Evolutionary conservation across 1,284 basidiomycete species (phyloP).

Genomic region (Moesziomyces antarcticus): DNA sequence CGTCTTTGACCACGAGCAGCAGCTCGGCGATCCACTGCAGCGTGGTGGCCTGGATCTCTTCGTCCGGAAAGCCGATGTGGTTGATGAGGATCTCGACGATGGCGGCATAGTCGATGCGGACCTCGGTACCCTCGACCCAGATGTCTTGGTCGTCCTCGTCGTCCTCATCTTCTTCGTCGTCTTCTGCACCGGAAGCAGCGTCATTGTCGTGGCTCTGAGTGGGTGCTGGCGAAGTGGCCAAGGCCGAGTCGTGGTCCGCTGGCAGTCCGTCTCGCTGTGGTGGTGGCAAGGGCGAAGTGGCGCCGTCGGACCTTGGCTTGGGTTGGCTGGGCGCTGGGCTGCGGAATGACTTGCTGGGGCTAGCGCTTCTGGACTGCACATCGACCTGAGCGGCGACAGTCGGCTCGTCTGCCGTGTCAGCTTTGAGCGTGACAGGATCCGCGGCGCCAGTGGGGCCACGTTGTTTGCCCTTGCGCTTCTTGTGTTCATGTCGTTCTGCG

Average conservation of each 20-base stretch:
- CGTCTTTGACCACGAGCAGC: constrained; percentile 85
- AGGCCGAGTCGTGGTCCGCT: constrained; percentile 5
- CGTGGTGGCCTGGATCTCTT: constrained; percentile 69
- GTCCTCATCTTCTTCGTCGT: constrained; percentile 28
- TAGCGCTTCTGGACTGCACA: constrained; percentile 25
- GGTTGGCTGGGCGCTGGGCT: not conserved
- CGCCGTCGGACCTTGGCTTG: constrained; percentile 18
- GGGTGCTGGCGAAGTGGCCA: not conserved
- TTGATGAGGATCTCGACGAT: constrained; percentile 95
- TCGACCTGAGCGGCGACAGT: constrained; percentile 54
- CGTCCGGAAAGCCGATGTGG: constrained; percentile 80
- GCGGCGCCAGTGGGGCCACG: not conserved
- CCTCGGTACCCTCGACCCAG: constrained; percentile 93
- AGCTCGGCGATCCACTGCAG: constrained; percentile 94
- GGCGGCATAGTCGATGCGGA: constrained; percentile 87
- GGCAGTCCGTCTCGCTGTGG: constrained; percentile 1
- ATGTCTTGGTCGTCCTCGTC: constrained; percentile 70
- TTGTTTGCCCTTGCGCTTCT: constrained; percentile 72
- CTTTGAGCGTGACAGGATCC: constrained; percentile 1
- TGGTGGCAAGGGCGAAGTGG: constrained; percentile 18
- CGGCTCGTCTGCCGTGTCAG: constrained; percentile 68
- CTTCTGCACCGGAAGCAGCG: constrained; percentile 4
- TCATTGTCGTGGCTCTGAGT: not conserved
- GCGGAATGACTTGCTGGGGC: constrained; percentile 30
- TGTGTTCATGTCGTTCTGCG: constrained; percentile 27